Evolutionary conservation across 495 filamentous ascomycete genomes (phyloP).

Genomic region (Xylaria acuta): DNA sequence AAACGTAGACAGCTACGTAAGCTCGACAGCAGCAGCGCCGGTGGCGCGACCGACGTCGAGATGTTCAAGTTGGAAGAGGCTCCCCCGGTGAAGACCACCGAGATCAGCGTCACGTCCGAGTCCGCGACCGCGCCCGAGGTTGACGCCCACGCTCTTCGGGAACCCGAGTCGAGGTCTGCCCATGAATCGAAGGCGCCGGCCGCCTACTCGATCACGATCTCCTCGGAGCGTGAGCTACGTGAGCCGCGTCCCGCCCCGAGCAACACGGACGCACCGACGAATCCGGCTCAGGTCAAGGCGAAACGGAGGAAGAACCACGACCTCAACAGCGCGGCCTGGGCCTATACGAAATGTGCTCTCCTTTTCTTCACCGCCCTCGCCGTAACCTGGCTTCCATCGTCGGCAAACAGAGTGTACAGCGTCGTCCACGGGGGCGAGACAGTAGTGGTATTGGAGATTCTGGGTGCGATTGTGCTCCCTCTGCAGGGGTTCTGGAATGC

Average conservation of each 20-base stretch:
- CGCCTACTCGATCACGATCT: slow-evolving; percentile 57
- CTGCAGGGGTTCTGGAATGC: slow-evolving; percentile 90
- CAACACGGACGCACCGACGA: slow-evolving; percentile 28
- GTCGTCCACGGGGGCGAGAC: slow-evolving; percentile 61
- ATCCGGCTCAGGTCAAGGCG: slow-evolving; percentile 31
- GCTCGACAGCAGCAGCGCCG: slow-evolving; percentile 44
- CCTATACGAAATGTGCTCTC: slow-evolving; percentile 82
- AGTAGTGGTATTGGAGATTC: slow-evolving; percentile 68
- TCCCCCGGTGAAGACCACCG: slow-evolving; percentile 63
- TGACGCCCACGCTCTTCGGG: slow-evolving; percentile 37
- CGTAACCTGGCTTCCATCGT: slow-evolving; percentile 87
- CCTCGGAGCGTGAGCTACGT: slow-evolving; percentile 40
- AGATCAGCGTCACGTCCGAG: slow-evolving; percentile 58
- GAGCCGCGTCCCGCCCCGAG: slow-evolving; percentile 32
- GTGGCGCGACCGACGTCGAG: slow-evolving; percentile 45
- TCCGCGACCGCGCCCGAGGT: slow-evolving; percentile 33
- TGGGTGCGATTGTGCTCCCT: slow-evolving; percentile 76
- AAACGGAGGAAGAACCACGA: slow-evolving; percentile 41
- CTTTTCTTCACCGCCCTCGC: slow-evolving; percentile 85
- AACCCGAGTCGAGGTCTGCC: slow-evolving; percentile 22
- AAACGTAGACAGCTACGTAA: slow-evolving; percentile 56
- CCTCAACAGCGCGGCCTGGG: slow-evolving; percentile 67
- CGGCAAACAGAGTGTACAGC: slow-evolving; percentile 76
- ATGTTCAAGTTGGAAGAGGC: slow-evolving; percentile 53
- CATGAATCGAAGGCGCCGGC: slow-evolving; percentile 31